These are phyloP conservation scores for Boletus sp. DNA, from an alignment of 768 basidiomycete genomes.

Conservation along the genomic window DNA sequence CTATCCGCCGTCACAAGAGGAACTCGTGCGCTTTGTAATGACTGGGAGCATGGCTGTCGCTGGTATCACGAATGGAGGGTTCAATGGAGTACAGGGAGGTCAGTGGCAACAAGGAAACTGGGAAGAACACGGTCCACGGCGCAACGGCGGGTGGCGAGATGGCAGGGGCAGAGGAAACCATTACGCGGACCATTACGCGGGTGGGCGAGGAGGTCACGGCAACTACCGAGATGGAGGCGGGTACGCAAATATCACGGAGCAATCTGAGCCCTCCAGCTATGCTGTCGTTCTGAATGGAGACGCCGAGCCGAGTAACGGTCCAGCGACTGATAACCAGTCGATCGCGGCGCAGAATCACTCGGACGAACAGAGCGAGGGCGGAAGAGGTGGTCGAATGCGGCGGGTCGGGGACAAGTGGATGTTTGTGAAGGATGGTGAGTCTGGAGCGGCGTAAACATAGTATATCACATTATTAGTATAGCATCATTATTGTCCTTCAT, in stretches of 20 bases:
- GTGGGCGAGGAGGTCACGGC: constrained; percentile 39
- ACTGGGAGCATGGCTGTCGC: constrained; percentile 27
- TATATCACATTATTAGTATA: constrained; percentile 26
- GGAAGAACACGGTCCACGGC: constrained; percentile 37
- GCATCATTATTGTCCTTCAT: constrained; percentile 6
- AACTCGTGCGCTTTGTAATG: constrained; percentile 76
- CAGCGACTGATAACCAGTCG: background rate
- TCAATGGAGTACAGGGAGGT: constrained; percentile 19
- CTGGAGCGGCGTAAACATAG: constrained; percentile 5
- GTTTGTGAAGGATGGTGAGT: constrained; percentile 50
- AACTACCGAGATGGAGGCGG: constrained; percentile 46
- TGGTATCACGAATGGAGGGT: constrained; percentile 14
- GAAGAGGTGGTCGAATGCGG: constrained; percentile 57
- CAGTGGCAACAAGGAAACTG: constrained; percentile 24
- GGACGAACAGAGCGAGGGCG: constrained; percentile 8
- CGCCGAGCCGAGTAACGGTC: constrained; percentile 21
- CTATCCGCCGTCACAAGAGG: constrained; percentile 65
- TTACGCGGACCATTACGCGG: constrained; percentile 29
- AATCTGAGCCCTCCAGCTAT: constrained; percentile 43
- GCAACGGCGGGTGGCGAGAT: constrained; percentile 36
- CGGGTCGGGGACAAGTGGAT: constrained; percentile 71
- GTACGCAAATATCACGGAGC: constrained; percentile 29
- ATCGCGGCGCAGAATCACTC: background rate
- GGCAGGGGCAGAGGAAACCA: constrained; percentile 41
- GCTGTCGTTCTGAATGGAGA: constrained; percentile 60